These are phyloP conservation scores for Hypoxylon sp. DNA, from an alignment of 2,329 filamentous ascomycete species.

Conservation along the genomic window DNA sequence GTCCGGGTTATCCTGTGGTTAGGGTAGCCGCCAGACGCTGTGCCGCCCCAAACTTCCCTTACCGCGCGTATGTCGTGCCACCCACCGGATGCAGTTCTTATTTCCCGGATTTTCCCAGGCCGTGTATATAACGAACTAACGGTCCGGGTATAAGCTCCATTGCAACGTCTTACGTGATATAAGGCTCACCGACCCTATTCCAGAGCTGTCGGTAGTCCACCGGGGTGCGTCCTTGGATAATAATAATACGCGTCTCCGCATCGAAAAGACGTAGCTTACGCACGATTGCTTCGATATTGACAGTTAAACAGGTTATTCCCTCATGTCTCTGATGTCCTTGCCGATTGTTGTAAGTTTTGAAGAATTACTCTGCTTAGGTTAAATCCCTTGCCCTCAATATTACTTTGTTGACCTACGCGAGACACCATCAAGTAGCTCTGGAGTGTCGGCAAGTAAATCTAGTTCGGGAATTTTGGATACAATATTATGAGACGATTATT, in stretches of 20 bases:
- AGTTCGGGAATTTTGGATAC: neutral
- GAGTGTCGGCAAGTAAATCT: constrained; percentile 8
- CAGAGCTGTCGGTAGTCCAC: constrained; percentile 30
- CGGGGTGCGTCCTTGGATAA: neutral
- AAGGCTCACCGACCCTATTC: constrained; percentile 20
- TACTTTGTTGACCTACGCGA: neutral
- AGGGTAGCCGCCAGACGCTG: constrained; percentile 6
- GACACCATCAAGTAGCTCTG: neutral
- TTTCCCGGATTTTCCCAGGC: constrained; percentile 39
- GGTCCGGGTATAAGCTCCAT: constrained; percentile 23
- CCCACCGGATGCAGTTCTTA: constrained; percentile 38
- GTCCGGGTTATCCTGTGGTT: constrained; percentile 15
- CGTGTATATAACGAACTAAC: constrained; percentile 18
- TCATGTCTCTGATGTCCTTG: neutral
- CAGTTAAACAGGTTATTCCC: neutral
- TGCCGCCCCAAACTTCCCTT: constrained; percentile 25
- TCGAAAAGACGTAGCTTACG: constrained; percentile 3
- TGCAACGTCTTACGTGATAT: constrained; percentile 1
- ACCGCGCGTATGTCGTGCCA: constrained; percentile 24
- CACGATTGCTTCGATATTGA: constrained; percentile 2
- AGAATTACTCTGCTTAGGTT: neutral
- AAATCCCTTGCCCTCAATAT: neutral
- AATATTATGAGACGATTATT: neutral
- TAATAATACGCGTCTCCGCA: constrained; percentile 15
- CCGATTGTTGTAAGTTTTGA: neutral